These are phyloP conservation scores for Alternaria metachromatica DNA, from an alignment of 2,329 filamentous ascomycete species.

Conservation along the genomic window DNA sequence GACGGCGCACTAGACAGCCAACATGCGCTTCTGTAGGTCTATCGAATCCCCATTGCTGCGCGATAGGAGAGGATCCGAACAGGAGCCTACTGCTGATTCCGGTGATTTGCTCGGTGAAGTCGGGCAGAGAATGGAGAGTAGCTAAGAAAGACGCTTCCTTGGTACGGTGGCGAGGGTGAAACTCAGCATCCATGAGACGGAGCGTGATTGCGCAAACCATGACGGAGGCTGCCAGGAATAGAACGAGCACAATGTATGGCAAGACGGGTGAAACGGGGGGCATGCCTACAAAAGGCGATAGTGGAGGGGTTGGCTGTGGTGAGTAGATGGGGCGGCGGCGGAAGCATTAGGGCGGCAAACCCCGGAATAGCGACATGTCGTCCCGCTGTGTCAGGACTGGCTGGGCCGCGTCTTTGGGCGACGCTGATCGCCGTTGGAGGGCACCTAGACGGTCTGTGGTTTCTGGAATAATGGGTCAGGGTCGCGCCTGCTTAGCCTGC, in stretches of 20 bases:
- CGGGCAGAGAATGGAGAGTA: constrained; percentile 1
- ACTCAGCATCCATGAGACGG: not conserved
- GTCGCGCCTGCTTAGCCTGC: constrained; percentile 8
- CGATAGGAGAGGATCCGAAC: not conserved
- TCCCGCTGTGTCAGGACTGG: constrained; percentile 4
- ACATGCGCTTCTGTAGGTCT: constrained; percentile 5
- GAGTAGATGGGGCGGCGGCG: constrained; percentile 5
- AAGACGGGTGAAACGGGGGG: constrained; percentile 22
- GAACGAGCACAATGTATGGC: constrained; percentile 2
- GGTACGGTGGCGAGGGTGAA: constrained; percentile 1
- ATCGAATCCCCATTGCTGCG: constrained; percentile 4
- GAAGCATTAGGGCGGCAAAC: constrained; percentile 7
- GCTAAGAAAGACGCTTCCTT: constrained; percentile 7
- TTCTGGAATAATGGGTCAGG: constrained; percentile 15
- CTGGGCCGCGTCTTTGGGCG: not conserved
- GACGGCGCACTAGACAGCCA: constrained; percentile 22
- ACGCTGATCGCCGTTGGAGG: constrained; percentile 9
- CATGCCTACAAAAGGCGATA: not conserved
- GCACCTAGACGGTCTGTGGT: not conserved
- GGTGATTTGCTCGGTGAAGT: constrained; percentile 10
- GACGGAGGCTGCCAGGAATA: constrained; percentile 19
- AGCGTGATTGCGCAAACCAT: not conserved
- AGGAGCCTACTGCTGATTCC: not conserved
- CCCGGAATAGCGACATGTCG: constrained; percentile 1
- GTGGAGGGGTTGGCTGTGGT: constrained; percentile 6